A percentile compares a stretch with the other conserved stretches of the same genome.
phyloP scores from a whole-genome alignment of 257 asterid species.

The Ballota nigra region DNA sequence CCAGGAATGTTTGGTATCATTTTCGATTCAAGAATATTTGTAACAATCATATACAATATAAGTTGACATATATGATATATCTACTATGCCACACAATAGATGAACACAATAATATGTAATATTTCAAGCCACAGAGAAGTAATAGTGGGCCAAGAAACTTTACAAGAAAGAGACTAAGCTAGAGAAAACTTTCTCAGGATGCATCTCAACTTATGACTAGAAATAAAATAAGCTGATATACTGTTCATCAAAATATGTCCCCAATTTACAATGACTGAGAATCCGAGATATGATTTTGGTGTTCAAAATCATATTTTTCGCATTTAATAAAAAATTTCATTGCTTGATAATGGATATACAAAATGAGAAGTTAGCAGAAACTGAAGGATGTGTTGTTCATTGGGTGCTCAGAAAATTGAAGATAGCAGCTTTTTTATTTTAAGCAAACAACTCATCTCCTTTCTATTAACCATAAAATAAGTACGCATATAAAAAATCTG shows the following conservation, averaged over 20 bases:
- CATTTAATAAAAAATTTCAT: neutral
- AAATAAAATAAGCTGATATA: neutral
- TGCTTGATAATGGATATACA: neutral
- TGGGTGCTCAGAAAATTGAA: neutral
- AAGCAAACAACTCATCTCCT: neutral
- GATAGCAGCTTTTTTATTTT: neutral
- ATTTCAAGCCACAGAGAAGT: slow-evolving; percentile 1
- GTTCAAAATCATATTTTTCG: neutral
- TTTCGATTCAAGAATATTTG: neutral
- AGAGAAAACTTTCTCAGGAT: neutral
- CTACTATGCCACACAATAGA: neutral
- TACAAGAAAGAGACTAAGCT: neutral
- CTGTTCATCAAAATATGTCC: neutral
- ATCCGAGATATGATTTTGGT: neutral
- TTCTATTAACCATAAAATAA: neutral
- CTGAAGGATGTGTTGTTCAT: neutral
- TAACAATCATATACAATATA: too few relatives aligned
- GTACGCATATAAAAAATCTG: neutral
- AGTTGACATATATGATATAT: neutral
- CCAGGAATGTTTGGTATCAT: too few relatives aligned
- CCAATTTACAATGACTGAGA: neutral
- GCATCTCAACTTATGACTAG: neutral
- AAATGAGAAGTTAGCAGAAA: neutral
- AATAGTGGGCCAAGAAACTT: neutral
- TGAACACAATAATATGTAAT: neutral